Conservation (phyloP, 495 filamentous ascomycete species). For the Pyronema domesticum region DNA sequence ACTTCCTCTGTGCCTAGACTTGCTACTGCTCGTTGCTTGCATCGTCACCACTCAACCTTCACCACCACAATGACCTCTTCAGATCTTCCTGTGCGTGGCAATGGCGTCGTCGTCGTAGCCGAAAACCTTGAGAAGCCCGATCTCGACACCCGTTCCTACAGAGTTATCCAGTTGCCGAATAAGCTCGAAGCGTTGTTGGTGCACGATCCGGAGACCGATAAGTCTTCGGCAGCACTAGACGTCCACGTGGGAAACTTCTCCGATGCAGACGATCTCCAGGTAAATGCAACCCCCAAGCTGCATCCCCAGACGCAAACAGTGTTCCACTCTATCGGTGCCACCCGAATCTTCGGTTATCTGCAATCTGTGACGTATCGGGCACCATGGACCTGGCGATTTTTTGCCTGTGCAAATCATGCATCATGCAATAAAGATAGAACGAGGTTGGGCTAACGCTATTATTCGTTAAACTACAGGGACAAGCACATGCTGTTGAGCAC, state of each 20-base stretch:
- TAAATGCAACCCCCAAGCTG: slow-evolving; percentile 4
- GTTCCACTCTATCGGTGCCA: not conserved
- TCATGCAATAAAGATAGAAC: slow-evolving; percentile 27
- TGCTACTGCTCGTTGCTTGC: not conserved
- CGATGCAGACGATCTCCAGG: slow-evolving; percentile 79
- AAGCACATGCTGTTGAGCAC: slow-evolving; percentile 32
- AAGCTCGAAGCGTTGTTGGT: slow-evolving; percentile 86
- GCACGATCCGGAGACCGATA: slow-evolving; percentile 90
- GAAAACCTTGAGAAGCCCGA: slow-evolving; percentile 71
- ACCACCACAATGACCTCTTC: not conserved
- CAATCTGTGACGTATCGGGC: not conserved
- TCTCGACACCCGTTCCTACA: slow-evolving; percentile 74
- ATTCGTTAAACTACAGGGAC: slow-evolving; percentile 13
- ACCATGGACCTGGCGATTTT: not conserved
- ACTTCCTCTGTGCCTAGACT: not conserved
- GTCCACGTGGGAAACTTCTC: slow-evolving; percentile 94
- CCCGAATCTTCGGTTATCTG: slow-evolving; percentile 3
- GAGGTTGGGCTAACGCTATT: not conserved
- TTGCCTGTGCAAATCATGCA: slow-evolving; percentile 79
- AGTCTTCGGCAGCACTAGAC: slow-evolving; percentile 85
- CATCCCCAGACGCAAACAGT: not conserved
- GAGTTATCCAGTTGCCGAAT: slow-evolving; percentile 71
- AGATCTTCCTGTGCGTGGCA: not conserved
- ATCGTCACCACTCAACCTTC: not conserved
- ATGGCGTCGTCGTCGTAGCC: slow-evolving; percentile 45